Evolutionary conservation across 306 rosid genomes (phyloP), one percentile per base, ranked within the genome.

Genomic region (Lathyrus aphaca): DNA sequence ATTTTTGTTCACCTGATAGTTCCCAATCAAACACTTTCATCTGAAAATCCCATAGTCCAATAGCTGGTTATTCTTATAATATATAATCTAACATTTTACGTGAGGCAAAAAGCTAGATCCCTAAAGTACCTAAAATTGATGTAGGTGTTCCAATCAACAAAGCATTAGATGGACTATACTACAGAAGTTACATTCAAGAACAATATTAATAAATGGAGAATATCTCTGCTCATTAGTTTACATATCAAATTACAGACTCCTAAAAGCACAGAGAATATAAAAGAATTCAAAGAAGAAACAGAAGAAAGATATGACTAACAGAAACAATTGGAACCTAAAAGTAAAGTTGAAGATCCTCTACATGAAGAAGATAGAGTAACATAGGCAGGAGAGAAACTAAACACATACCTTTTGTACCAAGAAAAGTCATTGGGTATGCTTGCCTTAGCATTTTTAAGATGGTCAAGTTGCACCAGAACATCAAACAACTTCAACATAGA

Each of bases 401-500:
- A 76, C 54, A 3, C 85, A 66, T 85, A 94, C 98, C 98, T 90
- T 71, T 94, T 94, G 71, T 94, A 94, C 98, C 98, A 94, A 55
- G 98, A 88, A 79, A 94, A 94, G 77, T 94, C 98, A 80, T 94
- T 94, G 43, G 98, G 98, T 88, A 90, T 94, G 91, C 96, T 94
- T 50, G 98, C 96, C 87, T 90, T 94, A 16, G 97, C 95, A 79
- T 94, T 94, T 90, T 94, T 94, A 51, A 94, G 98, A 81, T 94
- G 97, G 79, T 94, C 98, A 68, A 94, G 97, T 85, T 94, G 97
- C 84, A 94, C 98, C 75, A 94, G 82, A 66, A 89, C 91, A 78
- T 94, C 98, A 73, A 94, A 91, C 79, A 90, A 81, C 88, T 84
- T 94, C 89, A 94, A 76, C 97, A 94, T 94, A 79, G 96, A 94